Conservation (phyloP, 495 filamentous ascomycete genomes). For the Neurospora tetrasperma region DNA sequence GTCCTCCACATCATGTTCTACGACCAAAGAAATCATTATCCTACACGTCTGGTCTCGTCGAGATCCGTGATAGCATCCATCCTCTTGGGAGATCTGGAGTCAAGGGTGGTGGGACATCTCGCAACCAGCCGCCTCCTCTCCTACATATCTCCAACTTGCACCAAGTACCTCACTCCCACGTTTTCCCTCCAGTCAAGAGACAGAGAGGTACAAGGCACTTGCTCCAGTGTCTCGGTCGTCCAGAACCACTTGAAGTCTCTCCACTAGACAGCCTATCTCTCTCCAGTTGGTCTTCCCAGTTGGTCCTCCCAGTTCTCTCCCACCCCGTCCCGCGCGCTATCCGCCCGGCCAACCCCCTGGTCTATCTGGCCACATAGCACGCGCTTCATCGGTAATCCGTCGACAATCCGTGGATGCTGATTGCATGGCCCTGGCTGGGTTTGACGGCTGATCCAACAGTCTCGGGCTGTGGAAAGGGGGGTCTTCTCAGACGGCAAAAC, state of each 20-base stretch:
- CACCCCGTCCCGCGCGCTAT: conserved; percentile 1
- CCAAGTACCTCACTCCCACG: not conserved
- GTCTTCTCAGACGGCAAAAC: not conserved
- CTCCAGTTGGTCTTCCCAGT: not conserved
- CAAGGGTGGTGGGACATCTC: conserved; percentile 6
- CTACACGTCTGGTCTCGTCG: not conserved
- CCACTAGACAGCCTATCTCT: not conserved
- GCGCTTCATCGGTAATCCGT: not conserved
- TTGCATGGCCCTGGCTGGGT: not conserved
- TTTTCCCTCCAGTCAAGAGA: conserved; percentile 9
- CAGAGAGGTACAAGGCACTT: not conserved
- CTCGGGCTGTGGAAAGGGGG: not conserved
- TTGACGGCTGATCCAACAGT: not conserved
- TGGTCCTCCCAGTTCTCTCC: not conserved
- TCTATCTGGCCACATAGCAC: not conserved
- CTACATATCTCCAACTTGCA: not conserved
- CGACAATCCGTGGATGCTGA: not conserved
- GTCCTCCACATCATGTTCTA: not conserved
- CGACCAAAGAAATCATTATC: not conserved
- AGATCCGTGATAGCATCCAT: not conserved
- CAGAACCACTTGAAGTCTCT: not conserved
- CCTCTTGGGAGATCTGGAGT: not conserved
- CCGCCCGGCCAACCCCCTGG: not conserved
- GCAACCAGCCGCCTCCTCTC: not conserved
- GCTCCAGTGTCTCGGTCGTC: not conserved